Evolutionary conservation across 2,329 filamentous ascomycete genomes (phyloP), one percentile per base, ranked within the genome.

Genomic region (Botrytis deweyae): DNA sequence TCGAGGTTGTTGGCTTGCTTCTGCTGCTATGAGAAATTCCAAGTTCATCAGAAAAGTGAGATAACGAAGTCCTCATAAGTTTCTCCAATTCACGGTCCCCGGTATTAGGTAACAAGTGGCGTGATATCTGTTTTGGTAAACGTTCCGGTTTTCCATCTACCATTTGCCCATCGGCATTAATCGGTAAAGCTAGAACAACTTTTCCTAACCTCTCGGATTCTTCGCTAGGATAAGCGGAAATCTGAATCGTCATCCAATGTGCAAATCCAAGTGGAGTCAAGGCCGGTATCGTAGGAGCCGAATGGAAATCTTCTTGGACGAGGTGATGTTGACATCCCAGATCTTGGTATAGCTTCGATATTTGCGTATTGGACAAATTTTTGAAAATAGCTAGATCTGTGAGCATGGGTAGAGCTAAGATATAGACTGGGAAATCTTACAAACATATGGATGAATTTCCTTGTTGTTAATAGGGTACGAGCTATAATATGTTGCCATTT

Each of bases 61-160:
- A 84, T 29, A 95, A 84, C 2, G 88, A 87, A 62, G 88, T 85
- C 29, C 90, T 87, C 14, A 95, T 83, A 33, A 88, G 83, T 75
- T 90, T 88, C 72, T 89, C 87, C 0, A 88, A 84, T 46, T 87
- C 84, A 0, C 86, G 78, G 76, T 93, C 89, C 1, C 87, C 85
- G 12, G 82, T 81, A 0, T 84, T 83, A 0, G 94, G 94, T 58
- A 97, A 88, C 5, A 96, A 85, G 70, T 91, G 87, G 59, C 93
- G 86, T 1, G 93, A 91, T 4, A 97, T 86, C 77, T 94, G 91
- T 76, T 93, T 94, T 0, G 94, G 94, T 72, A 97, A 91, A 3
- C 92, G 86, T 81, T 95, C 92, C 18, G 88, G 89, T 76, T 86
- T 88, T 66, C 91, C 88, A 63, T 90, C 87, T 0, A 89, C 86